phyloP scores from a whole-genome alignment of 768 basidiomycete genomes.

The Leccinum broughii region DNA sequence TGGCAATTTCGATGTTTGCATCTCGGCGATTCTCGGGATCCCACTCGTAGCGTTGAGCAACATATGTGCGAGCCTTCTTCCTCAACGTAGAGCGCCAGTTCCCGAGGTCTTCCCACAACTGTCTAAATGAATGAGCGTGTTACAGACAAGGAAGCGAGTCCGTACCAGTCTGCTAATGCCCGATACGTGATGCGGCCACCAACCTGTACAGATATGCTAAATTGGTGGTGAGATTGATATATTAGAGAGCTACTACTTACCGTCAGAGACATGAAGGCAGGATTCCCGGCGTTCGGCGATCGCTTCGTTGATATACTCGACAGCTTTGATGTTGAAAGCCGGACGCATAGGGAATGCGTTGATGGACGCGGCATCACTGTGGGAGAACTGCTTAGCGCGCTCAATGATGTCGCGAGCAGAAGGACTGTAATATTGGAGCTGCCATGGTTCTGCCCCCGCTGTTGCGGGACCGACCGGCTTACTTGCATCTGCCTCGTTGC shows the following conservation, averaged over 20 bases:
- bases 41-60: not conserved
- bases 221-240: no score
- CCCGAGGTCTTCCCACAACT: not conserved
- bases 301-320: slow-evolving; percentile 3
- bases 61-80: not conserved
- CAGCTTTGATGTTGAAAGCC: not conserved
- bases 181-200: not conserved
- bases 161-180: slow-evolving; percentile 4
- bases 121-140: not conserved
- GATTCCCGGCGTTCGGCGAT: not conserved
- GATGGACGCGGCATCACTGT: slow-evolving; percentile 1
- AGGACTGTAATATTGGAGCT: slow-evolving; percentile 7
- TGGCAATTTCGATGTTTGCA: not conserved
- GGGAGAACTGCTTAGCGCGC: slow-evolving; percentile 2
- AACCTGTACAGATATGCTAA: no score
- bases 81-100: not conserved
- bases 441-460: not conserved
- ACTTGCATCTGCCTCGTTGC: not conserved
- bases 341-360: slow-evolving; percentile 2
- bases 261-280: not conserved
- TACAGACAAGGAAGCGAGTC: not conserved
- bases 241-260: not conserved
- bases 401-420: slow-evolving; percentile 1
- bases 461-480: not conserved
- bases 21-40: not conserved